Percentiles rank a stretch among this genome's conserved stretches.
Conservation (phyloP, 2,329 filamentous ascomycete species). For the Colletotrichum filicis region DNA sequence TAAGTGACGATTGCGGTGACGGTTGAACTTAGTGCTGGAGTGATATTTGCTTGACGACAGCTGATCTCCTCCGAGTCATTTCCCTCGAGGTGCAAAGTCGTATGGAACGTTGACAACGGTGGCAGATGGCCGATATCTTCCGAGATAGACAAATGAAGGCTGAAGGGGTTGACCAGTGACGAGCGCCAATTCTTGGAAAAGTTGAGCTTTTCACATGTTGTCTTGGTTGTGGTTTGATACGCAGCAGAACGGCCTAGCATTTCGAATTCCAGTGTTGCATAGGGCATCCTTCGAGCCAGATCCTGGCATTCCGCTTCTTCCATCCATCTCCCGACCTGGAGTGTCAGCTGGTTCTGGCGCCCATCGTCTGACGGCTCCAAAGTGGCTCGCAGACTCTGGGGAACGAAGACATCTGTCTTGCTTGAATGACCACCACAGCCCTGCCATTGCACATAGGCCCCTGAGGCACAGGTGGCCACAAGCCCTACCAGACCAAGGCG, state of each 20-base stretch:
- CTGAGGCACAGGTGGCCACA: conserved; percentile 20
- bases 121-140: conserved; percentile 28
- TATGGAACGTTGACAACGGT: conserved; percentile 34
- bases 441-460: conserved; percentile 37
- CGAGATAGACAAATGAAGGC: conserved; percentile 5
- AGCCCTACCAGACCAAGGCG: conserved; percentile 19
- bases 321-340: conserved; percentile 5
- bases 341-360: neutral
- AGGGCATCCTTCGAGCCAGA: conserved; percentile 1
- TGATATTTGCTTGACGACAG: conserved; percentile 36
- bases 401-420: neutral
- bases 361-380: neutral
- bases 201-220: conserved; percentile 8
- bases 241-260: conserved; percentile 25
- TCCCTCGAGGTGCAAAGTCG: conserved; percentile 23
- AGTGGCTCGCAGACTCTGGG: neutral
- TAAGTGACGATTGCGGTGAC: conserved; percentile 28
- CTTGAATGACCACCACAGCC: conserved; percentile 23
- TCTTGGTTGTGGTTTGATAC: neutral
- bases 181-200: neutral
- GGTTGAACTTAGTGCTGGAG: conserved; percentile 27
- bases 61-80: conserved; percentile 11
- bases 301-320: conserved; percentile 22
- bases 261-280: conserved; percentile 9
- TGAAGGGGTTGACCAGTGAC: neutral